A percentile compares a stretch with the other conserved stretches of the same genome.
Evolutionary conservation across 257 asterid species (phyloP).

Genomic region (Plantago elongata): DNA sequence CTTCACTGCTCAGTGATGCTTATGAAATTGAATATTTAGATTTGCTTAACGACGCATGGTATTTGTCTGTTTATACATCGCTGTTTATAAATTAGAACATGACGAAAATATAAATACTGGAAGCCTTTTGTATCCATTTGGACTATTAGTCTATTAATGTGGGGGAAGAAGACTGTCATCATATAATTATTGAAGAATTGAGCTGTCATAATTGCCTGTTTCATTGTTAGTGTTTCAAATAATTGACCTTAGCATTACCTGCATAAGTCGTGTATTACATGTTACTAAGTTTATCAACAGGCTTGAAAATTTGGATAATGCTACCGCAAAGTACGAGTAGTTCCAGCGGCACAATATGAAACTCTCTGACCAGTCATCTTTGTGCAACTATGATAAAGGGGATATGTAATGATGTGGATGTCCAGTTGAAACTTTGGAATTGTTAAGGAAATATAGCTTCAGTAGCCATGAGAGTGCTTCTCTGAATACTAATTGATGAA

Average conservation of each 20-base stretch:
- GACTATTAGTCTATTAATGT: background rate
- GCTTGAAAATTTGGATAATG: background rate
- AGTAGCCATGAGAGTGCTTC: background rate
- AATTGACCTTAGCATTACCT: background rate
- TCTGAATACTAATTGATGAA: background rate
- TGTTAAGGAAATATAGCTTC: background rate
- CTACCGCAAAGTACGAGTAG: background rate
- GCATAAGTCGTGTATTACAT: background rate
- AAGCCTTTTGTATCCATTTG: background rate
- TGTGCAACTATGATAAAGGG: constrained; percentile 7
- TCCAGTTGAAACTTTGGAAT: background rate
- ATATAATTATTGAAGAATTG: background rate
- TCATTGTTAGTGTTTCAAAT: background rate
- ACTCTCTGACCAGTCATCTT: background rate
- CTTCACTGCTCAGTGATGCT: background rate
- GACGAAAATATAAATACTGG: background rate
- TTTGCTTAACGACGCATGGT: background rate
- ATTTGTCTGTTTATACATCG: constrained; percentile 1
- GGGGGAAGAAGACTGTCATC: background rate
- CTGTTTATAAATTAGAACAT: constrained; percentile 11
- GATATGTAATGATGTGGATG: background rate
- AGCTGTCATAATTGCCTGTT: background rate
- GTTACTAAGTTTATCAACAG: background rate
- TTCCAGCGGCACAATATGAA: background rate
- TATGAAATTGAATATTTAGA: background rate